These are phyloP conservation scores for Sambucus nigra DNA, from an alignment of 129 eudicot genomes.

Conservation along the genomic window DNA sequence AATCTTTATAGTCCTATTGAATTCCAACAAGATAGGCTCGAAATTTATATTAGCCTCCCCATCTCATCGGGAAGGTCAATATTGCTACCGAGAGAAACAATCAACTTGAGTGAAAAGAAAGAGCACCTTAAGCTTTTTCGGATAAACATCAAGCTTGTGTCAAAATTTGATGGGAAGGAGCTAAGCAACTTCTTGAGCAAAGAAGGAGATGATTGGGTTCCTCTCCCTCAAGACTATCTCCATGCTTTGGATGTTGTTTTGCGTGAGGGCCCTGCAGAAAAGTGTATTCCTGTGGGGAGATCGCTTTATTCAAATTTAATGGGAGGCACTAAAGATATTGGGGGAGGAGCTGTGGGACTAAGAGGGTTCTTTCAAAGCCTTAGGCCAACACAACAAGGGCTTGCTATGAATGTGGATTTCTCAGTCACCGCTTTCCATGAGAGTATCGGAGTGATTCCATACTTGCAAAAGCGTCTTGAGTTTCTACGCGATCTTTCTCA, in stretches of 20 bases:
- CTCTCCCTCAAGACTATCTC: conserved; percentile 82
- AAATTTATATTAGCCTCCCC: conserved; percentile 60
- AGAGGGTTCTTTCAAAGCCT: conserved; percentile 87
- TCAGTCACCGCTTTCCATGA: conserved; percentile 95
- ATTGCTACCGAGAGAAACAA: neutral
- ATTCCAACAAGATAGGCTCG: conserved; percentile 47
- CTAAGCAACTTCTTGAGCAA: conserved; percentile 42
- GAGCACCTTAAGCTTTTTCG: conserved; percentile 39
- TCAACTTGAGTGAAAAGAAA: conserved; percentile 12
- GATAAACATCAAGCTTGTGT: conserved; percentile 64
- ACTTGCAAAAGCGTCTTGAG: conserved; percentile 54
- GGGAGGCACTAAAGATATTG: conserved; percentile 72
- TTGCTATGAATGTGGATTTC: conserved; percentile 70
- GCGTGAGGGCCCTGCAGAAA: conserved; percentile 55
- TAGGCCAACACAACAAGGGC: conserved; percentile 91
- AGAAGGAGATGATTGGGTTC: conserved; percentile 33
- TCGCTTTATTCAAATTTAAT: conserved; percentile 61
- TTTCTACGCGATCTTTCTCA: conserved; percentile 42
- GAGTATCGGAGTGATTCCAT: conserved; percentile 66
- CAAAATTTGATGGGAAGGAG: conserved; percentile 55
- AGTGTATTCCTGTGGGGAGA: conserved; percentile 55
- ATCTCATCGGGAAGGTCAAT: conserved; percentile 20
- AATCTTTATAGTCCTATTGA: conserved; percentile 67
- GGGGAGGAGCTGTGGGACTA: conserved; percentile 83
- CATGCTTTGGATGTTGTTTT: conserved; percentile 89